Percentiles rank a stretch among this genome's conserved stretches.
These are phyloP conservation scores for Jatropha curcas DNA, from an alignment of 345 rosid genomes.

Conservation along the genomic window DNA sequence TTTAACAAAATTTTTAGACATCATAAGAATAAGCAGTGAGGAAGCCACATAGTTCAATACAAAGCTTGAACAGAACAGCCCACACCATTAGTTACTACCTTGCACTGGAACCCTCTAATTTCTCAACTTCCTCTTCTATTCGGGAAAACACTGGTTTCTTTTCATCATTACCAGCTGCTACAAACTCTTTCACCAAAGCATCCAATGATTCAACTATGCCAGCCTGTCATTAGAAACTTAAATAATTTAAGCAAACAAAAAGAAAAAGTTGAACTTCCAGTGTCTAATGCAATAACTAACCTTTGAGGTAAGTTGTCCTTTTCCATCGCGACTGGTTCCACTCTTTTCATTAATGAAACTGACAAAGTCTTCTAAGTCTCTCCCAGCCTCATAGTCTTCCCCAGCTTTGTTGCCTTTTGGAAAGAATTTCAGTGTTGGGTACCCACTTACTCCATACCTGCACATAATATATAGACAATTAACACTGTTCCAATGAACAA, in stretches of 20 bases:
- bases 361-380: slow-evolving; percentile 89
- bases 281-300: slow-evolving; percentile 30
- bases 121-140: slow-evolving; percentile 75
- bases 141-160: slow-evolving; percentile 63
- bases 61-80: background rate
- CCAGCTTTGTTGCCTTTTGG: slow-evolving; percentile 93
- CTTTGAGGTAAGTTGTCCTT: slow-evolving; percentile 82
- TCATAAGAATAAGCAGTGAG: background rate
- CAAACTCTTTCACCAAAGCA: slow-evolving; percentile 76
- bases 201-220: slow-evolving; percentile 80
- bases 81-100: slow-evolving; percentile 48
- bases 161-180: slow-evolving; percentile 69
- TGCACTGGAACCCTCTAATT: slow-evolving; percentile 61
- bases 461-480: slow-evolving; percentile 2
- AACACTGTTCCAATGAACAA: background rate
- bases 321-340: slow-evolving; percentile 83
- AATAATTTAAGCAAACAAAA: background rate
- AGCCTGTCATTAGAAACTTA: slow-evolving; percentile 48
- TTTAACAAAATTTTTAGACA: background rate
- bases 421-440: slow-evolving; percentile 88
- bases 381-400: slow-evolving; percentile 86
- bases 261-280: background rate
- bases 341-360: slow-evolving; percentile 76
- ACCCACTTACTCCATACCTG: slow-evolving; percentile 92
- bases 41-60: background rate